Evolutionary conservation across 1,284 basidiomycete species (phyloP), one percentile per base, ranked within the genome.

Genomic region (Ceratobasidium sp.): DNA sequence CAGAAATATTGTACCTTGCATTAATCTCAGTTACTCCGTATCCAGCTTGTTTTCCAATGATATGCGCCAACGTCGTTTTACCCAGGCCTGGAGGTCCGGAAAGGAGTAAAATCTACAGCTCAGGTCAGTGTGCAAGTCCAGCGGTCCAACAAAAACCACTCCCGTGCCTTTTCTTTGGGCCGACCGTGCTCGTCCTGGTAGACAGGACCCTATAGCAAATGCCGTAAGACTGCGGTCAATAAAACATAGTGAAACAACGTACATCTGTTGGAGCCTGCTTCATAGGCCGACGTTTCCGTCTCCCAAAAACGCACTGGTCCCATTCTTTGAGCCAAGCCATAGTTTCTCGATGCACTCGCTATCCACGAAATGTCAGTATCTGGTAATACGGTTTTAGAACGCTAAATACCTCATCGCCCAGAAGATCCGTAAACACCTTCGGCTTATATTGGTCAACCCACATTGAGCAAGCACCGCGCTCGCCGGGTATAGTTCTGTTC

Each of bases 281-380:
- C 12, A 44, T 64, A 1, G 52, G 62, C 3, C 64, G 59, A 44
- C 73, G 80, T 74, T 59, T 81, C 84, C 85, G 88, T 86, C 89
- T 93, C 17, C 95, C 95, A 85, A 98, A 99, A 0, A 99, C 98
- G 83, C 98, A 99, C 84, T 90, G 91, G 83, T 99, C 98, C 98
- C 98, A 99, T 83, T 97, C 94, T 83, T 99, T 99, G 57, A 99
- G 90, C 98, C 98, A 99, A 1, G 90, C 85, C 88, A 99, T 91
- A 2, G 95, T 95, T 62, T 97, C 96, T 56, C 98, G 91, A 78
- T 98, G 96, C 0, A 97, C 93, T 26, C 97, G 89, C 86, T 89
- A 79, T 66, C 9, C 48, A 10, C 12, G n/a, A n/a, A 9, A 65
- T 46, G 73, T 56, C 57, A 44, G 12, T 33, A 42, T 1, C 40